A percentile compares a stretch with the other conserved stretches of the same genome.
These are phyloP conservation scores for Hypoxylon sp. DNA, from an alignment of 2,329 filamentous ascomycete genomes.

Conservation along the genomic window DNA sequence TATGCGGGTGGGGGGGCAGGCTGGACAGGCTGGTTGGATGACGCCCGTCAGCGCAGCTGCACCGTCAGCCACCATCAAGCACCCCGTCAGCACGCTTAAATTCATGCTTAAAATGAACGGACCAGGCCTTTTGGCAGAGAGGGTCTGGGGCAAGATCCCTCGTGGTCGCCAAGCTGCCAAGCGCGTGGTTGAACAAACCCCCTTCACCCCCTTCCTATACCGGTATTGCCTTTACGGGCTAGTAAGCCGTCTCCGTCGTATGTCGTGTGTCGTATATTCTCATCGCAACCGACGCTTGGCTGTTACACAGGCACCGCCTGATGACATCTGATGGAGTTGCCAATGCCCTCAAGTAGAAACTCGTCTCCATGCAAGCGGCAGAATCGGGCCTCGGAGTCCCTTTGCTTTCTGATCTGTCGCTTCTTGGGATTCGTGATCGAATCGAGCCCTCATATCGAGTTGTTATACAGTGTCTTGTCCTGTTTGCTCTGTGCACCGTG, in stretches of 20 bases:
- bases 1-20: background rate
- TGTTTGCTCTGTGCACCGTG: background rate
- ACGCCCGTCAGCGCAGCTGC: background rate
- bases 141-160: slow-evolving; percentile 39
- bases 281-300: slow-evolving; percentile 24
- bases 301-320: background rate
- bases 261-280: slow-evolving; percentile 9
- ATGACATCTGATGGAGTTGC: background rate
- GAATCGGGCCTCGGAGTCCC: slow-evolving; percentile 2
- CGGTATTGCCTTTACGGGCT: slow-evolving; percentile 3
- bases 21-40: background rate
- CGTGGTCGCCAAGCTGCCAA: slow-evolving; percentile 44
- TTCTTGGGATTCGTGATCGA: no score
- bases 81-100: slow-evolving; percentile 40
- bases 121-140: slow-evolving; percentile 28
- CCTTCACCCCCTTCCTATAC: no score
- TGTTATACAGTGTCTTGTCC: background rate
- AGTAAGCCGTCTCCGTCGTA: background rate
- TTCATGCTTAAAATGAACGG: slow-evolving; percentile 46
- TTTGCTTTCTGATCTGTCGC: background rate
- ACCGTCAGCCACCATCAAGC: no score
- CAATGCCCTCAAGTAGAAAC: background rate
- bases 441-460: no score
- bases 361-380: background rate
- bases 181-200: slow-evolving; percentile 16